Evolutionary conservation across 2,329 filamentous ascomycete species (phyloP).

Genomic region (Nemania sp.): DNA sequence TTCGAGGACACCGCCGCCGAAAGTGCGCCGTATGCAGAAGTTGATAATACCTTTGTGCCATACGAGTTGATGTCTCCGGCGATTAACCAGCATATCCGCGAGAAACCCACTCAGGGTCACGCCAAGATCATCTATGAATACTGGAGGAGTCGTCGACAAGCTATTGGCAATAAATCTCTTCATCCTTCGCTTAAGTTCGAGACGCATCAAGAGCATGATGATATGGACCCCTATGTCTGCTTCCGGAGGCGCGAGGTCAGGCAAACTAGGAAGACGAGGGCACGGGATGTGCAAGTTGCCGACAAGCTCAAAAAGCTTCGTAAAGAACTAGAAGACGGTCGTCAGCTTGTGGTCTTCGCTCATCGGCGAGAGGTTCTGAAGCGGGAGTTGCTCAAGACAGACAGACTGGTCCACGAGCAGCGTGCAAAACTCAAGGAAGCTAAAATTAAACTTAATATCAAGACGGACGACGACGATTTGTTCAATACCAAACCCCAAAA

Average conservation of each 20-base stretch:
- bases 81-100: constrained; percentile 56
- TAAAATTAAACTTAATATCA: constrained; percentile 87
- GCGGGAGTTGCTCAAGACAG: constrained; percentile 74
- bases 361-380: constrained; percentile 80
- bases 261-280: constrained; percentile 91
- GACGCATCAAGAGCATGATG: constrained; percentile 90
- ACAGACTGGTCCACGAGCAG: constrained; percentile 81
- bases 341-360: constrained; percentile 77
- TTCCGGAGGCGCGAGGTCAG: constrained; percentile 94
- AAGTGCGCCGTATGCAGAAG: constrained; percentile 84
- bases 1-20: constrained; percentile 86
- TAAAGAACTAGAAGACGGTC: constrained; percentile 86
- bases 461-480: constrained; percentile 90
- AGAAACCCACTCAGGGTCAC: constrained; percentile 56
- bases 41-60: constrained; percentile 83
- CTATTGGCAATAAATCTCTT: constrained; percentile 70
- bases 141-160: constrained; percentile 76
- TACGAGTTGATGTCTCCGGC: constrained; percentile 77
- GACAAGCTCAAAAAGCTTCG: constrained; percentile 93
- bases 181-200: constrained; percentile 89
- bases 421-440: constrained; percentile 81
- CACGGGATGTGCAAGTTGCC: constrained; percentile 88
- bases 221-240: constrained; percentile 96
- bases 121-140: constrained; percentile 86
- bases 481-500: constrained; percentile 88